Percentiles rank a stretch among this genome's conserved stretches.
These are phyloP conservation scores for Fusarium sp. DNA, from an alignment of 2,329 filamentous ascomycete species.

Conservation along the genomic window DNA sequence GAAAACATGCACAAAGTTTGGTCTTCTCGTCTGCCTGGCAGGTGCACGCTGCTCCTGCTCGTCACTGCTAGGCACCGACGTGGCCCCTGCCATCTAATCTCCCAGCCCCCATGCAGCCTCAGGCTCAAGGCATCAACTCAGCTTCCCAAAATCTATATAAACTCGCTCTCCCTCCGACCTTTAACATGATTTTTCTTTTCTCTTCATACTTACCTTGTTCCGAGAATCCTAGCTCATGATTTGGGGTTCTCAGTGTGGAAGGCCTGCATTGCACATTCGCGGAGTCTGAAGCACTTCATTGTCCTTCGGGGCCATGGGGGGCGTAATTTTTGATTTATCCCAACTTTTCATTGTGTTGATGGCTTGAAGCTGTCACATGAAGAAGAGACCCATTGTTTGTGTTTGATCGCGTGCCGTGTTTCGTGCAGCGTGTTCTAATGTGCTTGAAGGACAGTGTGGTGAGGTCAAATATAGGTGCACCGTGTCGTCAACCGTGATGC, in stretches of 20 bases:
- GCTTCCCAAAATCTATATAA: conserved; percentile 54
- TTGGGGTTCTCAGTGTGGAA: conserved; percentile 59
- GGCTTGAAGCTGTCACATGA: conserved; percentile 59
- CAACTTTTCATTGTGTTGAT: conserved; percentile 62
- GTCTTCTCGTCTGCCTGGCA: too few relatives aligned
- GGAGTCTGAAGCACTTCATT: conserved; percentile 65
- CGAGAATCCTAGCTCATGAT: conserved; percentile 63
- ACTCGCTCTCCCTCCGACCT: not conserved
- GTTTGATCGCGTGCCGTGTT: too few relatives aligned
- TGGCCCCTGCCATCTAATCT: conserved; percentile 21
- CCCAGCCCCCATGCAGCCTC: conserved; percentile 24
- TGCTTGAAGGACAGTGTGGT: too few relatives aligned
- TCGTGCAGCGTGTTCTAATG: too few relatives aligned
- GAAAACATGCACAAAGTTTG: too few relatives aligned
- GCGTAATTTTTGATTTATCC: conserved; percentile 68
- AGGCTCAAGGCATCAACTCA: conserved; percentile 20
- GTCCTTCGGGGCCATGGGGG: conserved; percentile 69
- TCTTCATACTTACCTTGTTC: conserved; percentile 71
- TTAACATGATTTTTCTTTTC: conserved; percentile 52
- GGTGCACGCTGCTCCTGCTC: too few relatives aligned
- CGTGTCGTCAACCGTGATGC: too few relatives aligned
- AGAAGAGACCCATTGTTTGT: conserved; percentile 54
- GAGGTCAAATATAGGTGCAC: too few relatives aligned
- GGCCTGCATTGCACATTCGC: conserved; percentile 70
- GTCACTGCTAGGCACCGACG: not conserved